Evolutionary conservation across 768 basidiomycete species (phyloP), one percentile per base, ranked within the genome.

Genomic region (Boletus bicolor): DNA sequence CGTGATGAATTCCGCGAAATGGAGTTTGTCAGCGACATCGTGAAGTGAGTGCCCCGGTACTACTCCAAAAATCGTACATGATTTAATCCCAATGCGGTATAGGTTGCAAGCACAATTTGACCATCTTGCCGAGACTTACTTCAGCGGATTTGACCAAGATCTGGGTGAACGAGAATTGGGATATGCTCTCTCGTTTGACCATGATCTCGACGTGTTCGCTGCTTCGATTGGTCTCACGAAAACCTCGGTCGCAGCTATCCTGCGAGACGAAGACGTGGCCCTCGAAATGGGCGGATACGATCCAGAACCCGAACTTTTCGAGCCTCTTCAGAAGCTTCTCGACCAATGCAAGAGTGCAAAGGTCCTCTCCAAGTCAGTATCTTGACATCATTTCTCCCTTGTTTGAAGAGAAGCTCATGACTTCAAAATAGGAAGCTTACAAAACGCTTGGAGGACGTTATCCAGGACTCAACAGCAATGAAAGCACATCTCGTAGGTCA

Each of bases 21-120:
- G 75, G 96, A 98, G 65, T 98, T 95, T 71, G 92, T 91, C 19
- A 86, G 80, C 62, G 97, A 98, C 67, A 78, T 98, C 42, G 77
- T 81, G 61, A 94, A 89, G 95, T 95, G 65, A 54, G 87, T 75
- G 14, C 12, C 17, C 19, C n/a, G n/a, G 6, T 28, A 28, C 21
- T 26, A n/a, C 28, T 39, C 30, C 1, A 15, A 14, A 49, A 24
- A 4, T 43, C 21, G 15, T 19, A 41, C 19, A 5, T 2, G 10
- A 30, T n/a, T 43, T 21, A 34, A 52, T 37, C n/a, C 7, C 17
- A 4, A 42, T 10, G 43, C 36, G 39, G n/a, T 35, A 37, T 62
- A 97, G 94, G 75, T 86, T 98, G 71, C 85, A 94, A 62, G 86
- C 90, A 0, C 93, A 97, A 68, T 93, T 96, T 61, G 92, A 96